These are phyloP conservation scores for Suillus clintonianus DNA, from an alignment of 768 basidiomycete species.

Conservation along the genomic window DNA sequence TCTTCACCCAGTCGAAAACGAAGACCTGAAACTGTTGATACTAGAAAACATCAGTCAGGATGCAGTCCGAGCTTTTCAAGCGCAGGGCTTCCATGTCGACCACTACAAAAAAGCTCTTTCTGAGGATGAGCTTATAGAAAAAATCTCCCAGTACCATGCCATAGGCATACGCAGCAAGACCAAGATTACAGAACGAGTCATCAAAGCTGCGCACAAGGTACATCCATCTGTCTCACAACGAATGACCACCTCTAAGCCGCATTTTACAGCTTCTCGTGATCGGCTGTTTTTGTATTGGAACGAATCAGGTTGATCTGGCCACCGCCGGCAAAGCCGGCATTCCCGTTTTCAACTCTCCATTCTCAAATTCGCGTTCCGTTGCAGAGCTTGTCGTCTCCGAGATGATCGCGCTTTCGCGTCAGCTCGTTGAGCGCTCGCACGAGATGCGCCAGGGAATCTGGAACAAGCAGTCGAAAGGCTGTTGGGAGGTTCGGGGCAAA, in stretches of 20 bases:
- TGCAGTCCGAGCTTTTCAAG: constrained; percentile 77
- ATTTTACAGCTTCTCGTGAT: constrained; percentile 81
- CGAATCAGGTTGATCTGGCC: constrained; percentile 92
- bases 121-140: constrained; percentile 91
- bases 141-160: constrained; percentile 84
- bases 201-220: constrained; percentile 86
- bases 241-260: constrained; percentile 1
- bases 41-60: constrained; percentile 95
- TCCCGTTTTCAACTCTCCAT: constrained; percentile 98
- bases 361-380: constrained; percentile 98
- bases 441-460: constrained; percentile 91
- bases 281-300: constrained; percentile 99
- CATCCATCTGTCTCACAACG: constrained; percentile 17
- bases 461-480: constrained; percentile 99
- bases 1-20: constrained; percentile 82
- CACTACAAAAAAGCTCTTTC: constrained; percentile 81
- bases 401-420: constrained; percentile 90
- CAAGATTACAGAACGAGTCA: constrained; percentile 87
- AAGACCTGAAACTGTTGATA: constrained; percentile 77
- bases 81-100: constrained; percentile 90
- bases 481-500: constrained; percentile 98
- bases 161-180: constrained; percentile 98
- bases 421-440: constrained; percentile 83
- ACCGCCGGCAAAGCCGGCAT: constrained; percentile 87
- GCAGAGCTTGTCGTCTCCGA: constrained; percentile 97